Conservation (phyloP, 2,329 filamentous ascomycete species). For the Diatrype stigma region DNA sequence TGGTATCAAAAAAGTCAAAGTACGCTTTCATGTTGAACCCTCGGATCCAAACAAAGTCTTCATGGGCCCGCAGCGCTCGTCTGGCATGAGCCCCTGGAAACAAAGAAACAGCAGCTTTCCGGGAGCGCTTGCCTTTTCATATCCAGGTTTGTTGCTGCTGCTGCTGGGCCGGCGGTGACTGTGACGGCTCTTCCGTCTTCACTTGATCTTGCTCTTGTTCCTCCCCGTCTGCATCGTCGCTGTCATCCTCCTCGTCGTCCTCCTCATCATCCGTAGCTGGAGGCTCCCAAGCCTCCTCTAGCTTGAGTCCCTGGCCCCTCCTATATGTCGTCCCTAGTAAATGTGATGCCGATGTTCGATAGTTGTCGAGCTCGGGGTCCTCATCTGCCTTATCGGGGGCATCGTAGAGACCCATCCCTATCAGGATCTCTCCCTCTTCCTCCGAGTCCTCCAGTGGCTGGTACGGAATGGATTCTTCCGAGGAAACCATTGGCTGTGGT, state of each 20-base stretch:
- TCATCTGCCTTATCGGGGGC: slow-evolving; percentile 54
- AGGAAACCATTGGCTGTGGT: slow-evolving; percentile 38
- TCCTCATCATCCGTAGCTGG: slow-evolving; percentile 56
- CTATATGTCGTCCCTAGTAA: slow-evolving; percentile 49
- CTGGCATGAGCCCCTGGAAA: not conserved
- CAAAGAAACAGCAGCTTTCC: not conserved
- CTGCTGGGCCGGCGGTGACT: slow-evolving; percentile 25
- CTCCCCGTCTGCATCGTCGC: slow-evolving; percentile 38
- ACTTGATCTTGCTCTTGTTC: slow-evolving; percentile 28
- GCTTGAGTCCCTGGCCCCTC: slow-evolving; percentile 69
- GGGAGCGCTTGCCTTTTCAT: slow-evolving; percentile 4
- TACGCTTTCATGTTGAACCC: not conserved
- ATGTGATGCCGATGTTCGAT: slow-evolving; percentile 50
- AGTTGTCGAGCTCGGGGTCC: slow-evolving; percentile 49
- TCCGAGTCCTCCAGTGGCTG: slow-evolving; percentile 43
- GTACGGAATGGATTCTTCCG: slow-evolving; percentile 48
- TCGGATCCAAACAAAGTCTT: slow-evolving; percentile 8
- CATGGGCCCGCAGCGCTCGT: slow-evolving; percentile 9
- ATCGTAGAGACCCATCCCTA: slow-evolving; percentile 82
- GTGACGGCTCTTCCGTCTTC: slow-evolving; percentile 24
- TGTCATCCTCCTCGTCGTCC: slow-evolving; percentile 50
- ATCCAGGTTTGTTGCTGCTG: slow-evolving; percentile 24
- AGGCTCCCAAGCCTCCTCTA: slow-evolving; percentile 76
- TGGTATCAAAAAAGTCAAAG: too few relatives aligned
- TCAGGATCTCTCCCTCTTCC: slow-evolving; percentile 64